Evolutionary conservation across 331 rosid species (phyloP), one percentile per base, ranked within the genome.

Genomic region (Rhamnella rubrinervis): DNA sequence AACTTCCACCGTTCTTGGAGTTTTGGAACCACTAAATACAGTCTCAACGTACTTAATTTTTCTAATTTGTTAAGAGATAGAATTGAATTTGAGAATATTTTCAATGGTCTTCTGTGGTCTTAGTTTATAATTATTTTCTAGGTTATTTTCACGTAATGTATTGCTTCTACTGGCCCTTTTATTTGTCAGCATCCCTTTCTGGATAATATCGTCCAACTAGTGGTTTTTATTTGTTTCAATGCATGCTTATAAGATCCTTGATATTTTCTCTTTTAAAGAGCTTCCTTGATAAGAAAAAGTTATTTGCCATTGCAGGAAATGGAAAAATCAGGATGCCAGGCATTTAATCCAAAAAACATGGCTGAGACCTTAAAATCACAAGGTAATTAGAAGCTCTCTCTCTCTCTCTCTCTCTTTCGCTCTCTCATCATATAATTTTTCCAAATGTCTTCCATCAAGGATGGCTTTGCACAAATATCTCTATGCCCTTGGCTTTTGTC

Each of bases 361-460:
- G 92, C 98, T 15, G 98, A 90, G 78, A 83, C 85, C 7, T 84
- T 93, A 40, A 93, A 93, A 77, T 72, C 91, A 41, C 88, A 78
- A 79, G 98, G 98, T 93, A 88, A 52, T 74, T 80, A 49, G 26
- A 19, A 31, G 35, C 35, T 1, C 31, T 26, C 4, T 26, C 31
- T 26, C 31, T 26, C 31, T 26, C 4, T 23, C 23, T 23, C n/a
- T n/a, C 35, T 1, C 31, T 26, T 1, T 26, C 31, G 1, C 31
- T 26, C 31, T 26, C 4, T 23, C 23, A 52, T 16, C 9, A 19
- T 52, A 7, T 52, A 8, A 52, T 52, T 52, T 19, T 53, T 2
- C 23, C 11, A 18, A 20, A 13, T 52, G 8, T 53, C 58, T 9
- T 53, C n/a, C 23, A 18, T n/a, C 7, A 10, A 53, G 58, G 25